These are phyloP conservation scores for Mucuna pruriens DNA, from an alignment of 306 rosid species.

Conservation along the genomic window DNA sequence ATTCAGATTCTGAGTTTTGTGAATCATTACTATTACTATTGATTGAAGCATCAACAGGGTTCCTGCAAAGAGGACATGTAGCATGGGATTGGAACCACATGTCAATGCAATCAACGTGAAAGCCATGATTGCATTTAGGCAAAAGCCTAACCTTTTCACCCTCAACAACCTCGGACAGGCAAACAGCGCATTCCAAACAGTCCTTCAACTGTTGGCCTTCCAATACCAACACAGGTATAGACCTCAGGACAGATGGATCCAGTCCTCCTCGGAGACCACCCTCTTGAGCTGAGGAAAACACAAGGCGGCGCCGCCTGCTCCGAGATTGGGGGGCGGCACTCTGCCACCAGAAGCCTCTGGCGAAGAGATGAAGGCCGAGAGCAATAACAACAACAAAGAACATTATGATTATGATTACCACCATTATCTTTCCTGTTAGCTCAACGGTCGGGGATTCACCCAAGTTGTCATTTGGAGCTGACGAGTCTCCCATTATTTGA, in stretches of 20 bases:
- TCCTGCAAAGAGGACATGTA: constrained; percentile 87
- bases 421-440: constrained; percentile 75
- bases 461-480: neutral
- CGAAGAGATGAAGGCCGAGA: constrained; percentile 68
- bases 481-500: too few relatives aligned
- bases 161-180: constrained; percentile 70
- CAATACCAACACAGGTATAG: constrained; percentile 63
- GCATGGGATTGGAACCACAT: constrained; percentile 98
- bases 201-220: constrained; percentile 65
- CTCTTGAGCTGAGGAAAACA: constrained; percentile 57
- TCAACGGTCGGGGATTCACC: constrained; percentile 55
- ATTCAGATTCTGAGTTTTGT: constrained; percentile 24
- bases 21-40: too few relatives aligned
- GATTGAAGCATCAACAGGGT: too few relatives aligned
- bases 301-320: constrained; percentile 55
- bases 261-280: constrained; percentile 55
- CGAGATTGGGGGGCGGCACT: constrained; percentile 10
- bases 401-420: constrained; percentile 57
- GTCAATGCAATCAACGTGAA: constrained; percentile 88
- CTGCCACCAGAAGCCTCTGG: constrained; percentile 70
- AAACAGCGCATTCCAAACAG: constrained; percentile 89
- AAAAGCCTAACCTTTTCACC: constrained; percentile 80
- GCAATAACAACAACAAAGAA: constrained; percentile 67
- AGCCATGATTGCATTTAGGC: constrained; percentile 85
- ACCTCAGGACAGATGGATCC: constrained; percentile 61